phyloP scores from a whole-genome alignment of 768 basidiomycete genomes.

The Russula vinacea region DNA sequence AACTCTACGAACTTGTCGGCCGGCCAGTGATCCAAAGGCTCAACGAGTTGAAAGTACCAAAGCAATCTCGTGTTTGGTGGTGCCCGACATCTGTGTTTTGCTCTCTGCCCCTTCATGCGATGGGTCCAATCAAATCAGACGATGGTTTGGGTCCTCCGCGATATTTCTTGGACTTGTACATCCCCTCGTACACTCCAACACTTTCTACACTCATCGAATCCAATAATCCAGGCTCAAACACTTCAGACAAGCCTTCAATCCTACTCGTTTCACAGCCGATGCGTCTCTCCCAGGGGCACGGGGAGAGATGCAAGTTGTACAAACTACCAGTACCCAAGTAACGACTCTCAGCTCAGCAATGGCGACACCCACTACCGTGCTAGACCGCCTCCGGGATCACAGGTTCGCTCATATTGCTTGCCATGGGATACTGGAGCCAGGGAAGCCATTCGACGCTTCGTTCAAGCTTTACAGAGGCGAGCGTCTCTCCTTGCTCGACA shows the following conservation, averaged over 20 bases:
- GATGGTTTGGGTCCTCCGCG: too few relatives aligned
- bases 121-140: conserved; percentile 8
- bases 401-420: not conserved
- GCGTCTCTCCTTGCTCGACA: not conserved
- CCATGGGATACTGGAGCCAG: not conserved
- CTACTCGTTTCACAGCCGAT: conserved; percentile 10
- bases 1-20: conserved; percentile 3
- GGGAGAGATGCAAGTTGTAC: not conserved
- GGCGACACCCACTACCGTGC: not conserved
- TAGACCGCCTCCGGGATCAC: conserved; percentile 1
- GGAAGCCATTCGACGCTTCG: conserved; percentile 6
- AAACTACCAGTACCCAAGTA: not conserved
- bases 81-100: conserved; percentile 1
- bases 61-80: not conserved
- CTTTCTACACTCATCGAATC: not conserved
- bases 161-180: conserved; percentile 5
- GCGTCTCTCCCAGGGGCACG: not conserved
- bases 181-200: not conserved
- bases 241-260: conserved; percentile 1
- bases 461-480: conserved; percentile 2
- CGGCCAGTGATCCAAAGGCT: not conserved
- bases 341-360: not conserved
- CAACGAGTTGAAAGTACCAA: not conserved
- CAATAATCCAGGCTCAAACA: not conserved
- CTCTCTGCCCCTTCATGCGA: conserved; percentile 11